Evolutionary conservation across 2,329 filamentous ascomycete species (phyloP).

Genomic region (Dendrostoma leiphaemia): DNA sequence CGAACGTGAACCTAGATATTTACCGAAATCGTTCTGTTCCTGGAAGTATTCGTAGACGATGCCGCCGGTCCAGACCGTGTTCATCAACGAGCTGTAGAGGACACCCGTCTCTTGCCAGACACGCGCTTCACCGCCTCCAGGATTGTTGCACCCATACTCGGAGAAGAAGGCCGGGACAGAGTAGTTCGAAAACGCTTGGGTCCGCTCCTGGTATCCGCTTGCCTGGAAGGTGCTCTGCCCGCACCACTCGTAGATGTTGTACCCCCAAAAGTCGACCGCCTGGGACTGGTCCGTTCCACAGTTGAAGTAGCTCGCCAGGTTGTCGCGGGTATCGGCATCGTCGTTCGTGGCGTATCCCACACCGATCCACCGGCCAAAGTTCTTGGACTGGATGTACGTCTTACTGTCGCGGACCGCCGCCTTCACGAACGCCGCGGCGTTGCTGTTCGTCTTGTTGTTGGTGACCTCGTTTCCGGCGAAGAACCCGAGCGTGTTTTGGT

Average conservation of each 20-base stretch:
- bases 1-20: not conserved
- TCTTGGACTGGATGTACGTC: constrained; percentile 80
- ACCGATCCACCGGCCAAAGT: constrained; percentile 69
- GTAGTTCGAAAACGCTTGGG: constrained; percentile 82
- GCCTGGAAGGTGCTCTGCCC: constrained; percentile 72
- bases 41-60: constrained; percentile 99
- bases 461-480: constrained; percentile 98
- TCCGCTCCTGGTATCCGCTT: constrained; percentile 81
- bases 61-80: constrained; percentile 83
- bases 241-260: constrained; percentile 99
- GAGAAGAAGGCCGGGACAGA: constrained; percentile 96
- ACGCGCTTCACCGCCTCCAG: constrained; percentile 59
- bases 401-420: constrained; percentile 95
- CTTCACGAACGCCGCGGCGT: constrained; percentile 91
- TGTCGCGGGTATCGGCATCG: constrained; percentile 74
- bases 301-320: constrained; percentile 91
- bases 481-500: constrained; percentile 92
- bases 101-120: constrained; percentile 81
- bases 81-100: constrained; percentile 81
- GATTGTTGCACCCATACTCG: constrained; percentile 92
- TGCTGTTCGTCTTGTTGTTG: constrained; percentile 84
- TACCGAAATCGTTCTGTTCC: constrained; percentile 67
- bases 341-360: constrained; percentile 97
- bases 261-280: constrained; percentile 95
- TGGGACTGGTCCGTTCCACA: constrained; percentile 59